Conservation (phyloP, 306 rosid species). For the Sphenostylis stenocarpa region DNA sequence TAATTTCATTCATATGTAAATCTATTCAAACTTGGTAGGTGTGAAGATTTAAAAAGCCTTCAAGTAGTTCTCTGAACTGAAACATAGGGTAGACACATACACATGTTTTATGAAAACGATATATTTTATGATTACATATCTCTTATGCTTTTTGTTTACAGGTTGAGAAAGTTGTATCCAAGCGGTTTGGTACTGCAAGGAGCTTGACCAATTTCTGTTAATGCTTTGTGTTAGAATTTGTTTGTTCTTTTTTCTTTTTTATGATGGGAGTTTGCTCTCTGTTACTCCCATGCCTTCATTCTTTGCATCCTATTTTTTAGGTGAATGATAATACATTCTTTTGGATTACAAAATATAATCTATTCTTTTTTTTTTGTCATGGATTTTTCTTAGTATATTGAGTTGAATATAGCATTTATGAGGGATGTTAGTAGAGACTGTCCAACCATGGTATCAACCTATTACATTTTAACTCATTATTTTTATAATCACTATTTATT, state of each 20-base stretch:
- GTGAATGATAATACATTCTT: constrained; percentile 23
- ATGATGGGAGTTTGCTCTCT: constrained; percentile 22
- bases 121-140: neutral
- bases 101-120: neutral
- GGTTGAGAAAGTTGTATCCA: constrained; percentile 36
- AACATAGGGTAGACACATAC: neutral
- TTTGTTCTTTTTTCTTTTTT: constrained; percentile 19
- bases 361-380: too few species aligned
- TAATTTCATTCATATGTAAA: neutral
- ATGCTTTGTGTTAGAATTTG: constrained; percentile 31
- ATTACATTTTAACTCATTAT: too few species aligned
- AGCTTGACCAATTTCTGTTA: neutral
- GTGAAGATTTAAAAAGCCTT: neutral
- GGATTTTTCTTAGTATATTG: too few species aligned
- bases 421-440: too few species aligned
- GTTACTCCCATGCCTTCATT: constrained; percentile 42
- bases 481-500: too few species aligned
- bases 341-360: constrained; percentile 19
- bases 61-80: neutral
- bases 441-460: too few species aligned
- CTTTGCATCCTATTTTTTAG: constrained; percentile 49
- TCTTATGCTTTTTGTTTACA: constrained; percentile 31
- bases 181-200: constrained; percentile 11
- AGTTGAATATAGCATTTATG: too few species aligned
- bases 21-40: neutral